phyloP scores from a whole-genome alignment of 768 basidiomycete species.

The Floccularia luteovirens region DNA sequence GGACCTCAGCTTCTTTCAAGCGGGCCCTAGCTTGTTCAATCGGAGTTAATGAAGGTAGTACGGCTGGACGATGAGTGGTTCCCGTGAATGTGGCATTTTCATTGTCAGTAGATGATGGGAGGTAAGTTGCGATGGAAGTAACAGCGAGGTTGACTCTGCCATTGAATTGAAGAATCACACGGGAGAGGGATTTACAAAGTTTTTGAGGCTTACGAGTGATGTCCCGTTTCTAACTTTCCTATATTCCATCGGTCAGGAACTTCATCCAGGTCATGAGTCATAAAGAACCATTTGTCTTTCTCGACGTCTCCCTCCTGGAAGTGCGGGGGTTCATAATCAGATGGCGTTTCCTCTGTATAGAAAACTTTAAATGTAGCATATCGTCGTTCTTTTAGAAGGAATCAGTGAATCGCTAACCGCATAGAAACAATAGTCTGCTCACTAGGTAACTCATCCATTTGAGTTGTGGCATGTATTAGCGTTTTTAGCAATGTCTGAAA shows the following conservation, averaged over 20 bases:
- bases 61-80: constrained; percentile 23
- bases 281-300: constrained; percentile 75
- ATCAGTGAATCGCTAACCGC: background rate
- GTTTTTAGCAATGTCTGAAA: constrained; percentile 66
- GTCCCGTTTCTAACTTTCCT: constrained; percentile 62
- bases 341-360: constrained; percentile 73
- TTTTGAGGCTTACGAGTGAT: constrained; percentile 51
- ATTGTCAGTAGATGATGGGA: constrained; percentile 57
- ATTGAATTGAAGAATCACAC: background rate
- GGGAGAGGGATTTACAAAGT: background rate
- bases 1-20: constrained; percentile 48
- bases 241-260: constrained; percentile 66
- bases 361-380: constrained; percentile 87
- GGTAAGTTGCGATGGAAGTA: constrained; percentile 63
- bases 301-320: constrained; percentile 66
- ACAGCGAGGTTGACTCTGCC: constrained; percentile 63
- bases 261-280: constrained; percentile 68
- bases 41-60: constrained; percentile 38
- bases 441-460: constrained; percentile 79
- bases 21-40: constrained; percentile 48
- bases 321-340: constrained; percentile 78
- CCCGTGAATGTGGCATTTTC: constrained; percentile 52
- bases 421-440: constrained; percentile 12
- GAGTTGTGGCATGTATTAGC: constrained; percentile 68
- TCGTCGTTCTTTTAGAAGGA: constrained; percentile 49